Base-by-base conservation (phyloP, 495 filamentous ascomycete species). In the Thozetella sp. region DNA sequence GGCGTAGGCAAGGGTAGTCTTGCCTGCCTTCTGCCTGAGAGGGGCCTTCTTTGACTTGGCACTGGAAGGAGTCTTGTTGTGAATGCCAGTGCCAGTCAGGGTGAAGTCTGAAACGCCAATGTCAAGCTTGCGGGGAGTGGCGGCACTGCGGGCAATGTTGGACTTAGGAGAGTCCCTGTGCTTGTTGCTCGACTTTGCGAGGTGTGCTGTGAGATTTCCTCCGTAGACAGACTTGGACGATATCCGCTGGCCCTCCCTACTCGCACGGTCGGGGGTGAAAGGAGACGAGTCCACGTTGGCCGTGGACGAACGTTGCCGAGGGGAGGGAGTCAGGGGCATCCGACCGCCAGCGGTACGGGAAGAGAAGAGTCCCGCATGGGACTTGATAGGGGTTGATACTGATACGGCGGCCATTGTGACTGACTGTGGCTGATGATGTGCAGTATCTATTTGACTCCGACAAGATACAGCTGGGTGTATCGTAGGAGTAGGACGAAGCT, bases 291-390 rank as follows among this genome's bases (percentile, higher is more conserved):
- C 73, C 58, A 79, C 59, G 67, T 86, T 88, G 25, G 79, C 68
- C 10, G 80, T 71, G 25, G 64, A 53, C n/a, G 70, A 63, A 54
- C 73, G 73, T 54, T 79, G 76, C 22, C 89, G 87, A 45, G 95
- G 96, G 2, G 95, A 97, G 13, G 95, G 96, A 0, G 95, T 97
- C 66, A 97, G 77, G 61, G 94, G 93, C 84, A 96, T 92, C 53
- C 96, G 91, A 68, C 93, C 93, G 72, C 93, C 94, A 67, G 93
- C 95, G 67, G 93, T 94, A 73, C 91, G 92, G 63, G 90, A 86
- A 58, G 91, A 94, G 80, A 99, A 97, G 67, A 97, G 83, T 55
- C 92, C 91, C 75, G 90, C 86, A 75, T 97, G 94, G 82, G 89
- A 93, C 84, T 96, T 97, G 71, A 94, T 80, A 43, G 95, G 95